Percentiles rank a stretch among this genome's conserved stretches.
Conservation (phyloP, 805 yeast genomes). For the Myxozyma nipponensis region DNA sequence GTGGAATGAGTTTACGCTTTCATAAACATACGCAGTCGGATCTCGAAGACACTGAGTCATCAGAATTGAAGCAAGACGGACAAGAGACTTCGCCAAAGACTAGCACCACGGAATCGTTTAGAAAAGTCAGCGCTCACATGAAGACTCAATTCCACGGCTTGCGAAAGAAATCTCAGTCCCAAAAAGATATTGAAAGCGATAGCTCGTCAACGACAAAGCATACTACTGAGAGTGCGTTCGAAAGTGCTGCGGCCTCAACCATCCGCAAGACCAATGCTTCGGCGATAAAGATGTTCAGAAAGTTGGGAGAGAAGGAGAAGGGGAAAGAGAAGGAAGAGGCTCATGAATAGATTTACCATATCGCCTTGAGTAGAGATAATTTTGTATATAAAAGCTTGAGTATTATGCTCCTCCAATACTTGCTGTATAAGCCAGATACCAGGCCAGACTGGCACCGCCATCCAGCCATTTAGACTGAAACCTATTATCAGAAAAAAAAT, state of each 20-base stretch:
- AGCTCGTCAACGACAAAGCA: neutral
- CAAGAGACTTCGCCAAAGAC: neutral
- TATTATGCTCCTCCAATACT: neutral
- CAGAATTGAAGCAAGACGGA: neutral
- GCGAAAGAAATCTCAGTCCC: neutral
- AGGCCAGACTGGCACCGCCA: constrained; percentile 79
- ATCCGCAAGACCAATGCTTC: neutral
- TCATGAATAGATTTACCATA: neutral
- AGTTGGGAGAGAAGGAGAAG: neutral
- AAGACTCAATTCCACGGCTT: neutral
- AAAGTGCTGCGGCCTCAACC: neutral
- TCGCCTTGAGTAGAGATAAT: no score
- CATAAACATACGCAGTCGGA: neutral
- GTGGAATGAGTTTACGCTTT: neutral
- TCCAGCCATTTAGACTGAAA: constrained; percentile 63
- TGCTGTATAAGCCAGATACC: constrained; percentile 76
- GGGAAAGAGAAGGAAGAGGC: neutral
- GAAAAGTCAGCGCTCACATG: neutral
- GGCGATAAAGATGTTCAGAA: neutral
- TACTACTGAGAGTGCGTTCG: neutral
- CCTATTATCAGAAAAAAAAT: constrained; percentile 52
- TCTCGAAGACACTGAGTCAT: neutral
- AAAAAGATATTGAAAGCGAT: neutral
- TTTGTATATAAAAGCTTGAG: no score
- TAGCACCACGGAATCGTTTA: neutral